Conservation (phyloP, 2,329 filamentous ascomycete genomes). For the Ophiognomonia clavigignenti-juglandacearum region DNA sequence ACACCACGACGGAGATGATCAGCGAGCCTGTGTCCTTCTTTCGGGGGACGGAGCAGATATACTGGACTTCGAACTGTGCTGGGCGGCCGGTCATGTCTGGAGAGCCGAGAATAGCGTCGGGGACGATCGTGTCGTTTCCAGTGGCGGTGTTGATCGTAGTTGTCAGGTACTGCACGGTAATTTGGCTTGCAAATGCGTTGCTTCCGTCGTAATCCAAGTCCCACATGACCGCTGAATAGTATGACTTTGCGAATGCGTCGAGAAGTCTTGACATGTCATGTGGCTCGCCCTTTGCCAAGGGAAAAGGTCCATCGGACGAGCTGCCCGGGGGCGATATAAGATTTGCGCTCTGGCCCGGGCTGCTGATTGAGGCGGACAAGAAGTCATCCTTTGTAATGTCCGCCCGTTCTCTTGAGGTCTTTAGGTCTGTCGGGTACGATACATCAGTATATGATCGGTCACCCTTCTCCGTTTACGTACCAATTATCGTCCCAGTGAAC, state of each 20-base stretch:
- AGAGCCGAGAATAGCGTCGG: slow-evolving; percentile 3
- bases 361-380: slow-evolving; percentile 2
- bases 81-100: neutral
- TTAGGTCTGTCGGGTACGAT: neutral
- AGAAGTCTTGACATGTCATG: neutral
- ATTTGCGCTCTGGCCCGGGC: slow-evolving; percentile 4
- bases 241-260: slow-evolving; percentile 9
- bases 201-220: slow-evolving; percentile 2
- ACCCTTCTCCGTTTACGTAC: neutral
- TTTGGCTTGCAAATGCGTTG: slow-evolving; percentile 4
- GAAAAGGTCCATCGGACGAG: neutral
- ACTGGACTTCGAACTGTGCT: slow-evolving; percentile 10
- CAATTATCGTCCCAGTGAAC: slow-evolving; percentile 7
- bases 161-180: neutral
- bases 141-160: neutral
- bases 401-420: neutral
- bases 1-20: slow-evolving; percentile 5
- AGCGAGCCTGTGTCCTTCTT: slow-evolving; percentile 11
- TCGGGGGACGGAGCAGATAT: slow-evolving; percentile 9
- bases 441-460: neutral
- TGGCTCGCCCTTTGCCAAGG: slow-evolving; percentile 2
- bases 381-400: slow-evolving; percentile 10
- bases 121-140: neutral
- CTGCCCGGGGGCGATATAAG: slow-evolving; percentile 1
- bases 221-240: slow-evolving; percentile 12